Base-by-base conservation (phyloP, 306 rosid genomes). In the Quercus alba region DNA sequence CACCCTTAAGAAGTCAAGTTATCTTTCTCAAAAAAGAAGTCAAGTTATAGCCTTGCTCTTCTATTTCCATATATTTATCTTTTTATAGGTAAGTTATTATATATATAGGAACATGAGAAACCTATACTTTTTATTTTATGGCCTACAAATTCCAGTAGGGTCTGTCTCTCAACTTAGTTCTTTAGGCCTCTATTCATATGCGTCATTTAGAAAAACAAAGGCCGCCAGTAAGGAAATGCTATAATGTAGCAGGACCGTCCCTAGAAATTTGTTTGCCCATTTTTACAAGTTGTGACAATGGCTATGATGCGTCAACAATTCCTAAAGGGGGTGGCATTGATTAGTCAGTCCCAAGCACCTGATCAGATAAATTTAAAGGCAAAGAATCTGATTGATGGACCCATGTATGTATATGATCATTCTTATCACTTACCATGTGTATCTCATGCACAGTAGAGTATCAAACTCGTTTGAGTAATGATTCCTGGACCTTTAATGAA, bases 281-380 rank as follows among this genome's bases (percentile, higher is more conserved):
- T 57, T 70, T 23, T 18, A 62, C 78, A 59, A 61, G 78, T 21
- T 59, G 74, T 69, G 71, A 46, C 71, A 59, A 63, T 75, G 72
- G 20, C 73, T 70, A 79, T 84, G 86, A 84, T 76, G 76, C 49
- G 59, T 72, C 84, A 66, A 72, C 73, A 69, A 58, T 58, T 49
- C 4, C 46, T 7, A 2, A 38, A 55, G 49, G 28, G 80, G 26
- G 57, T 70, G 56, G 84, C 77, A 59, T 87, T 83, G 87, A 84
- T 87, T 78, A 81, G 84, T 88, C 90, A 82, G 69, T 85, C 88
- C 67, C 49, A 75, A 77, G 70, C 85, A 85, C 87, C 84, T 84
- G 83, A 81, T 76, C 84, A 78, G 63, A 83, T 86, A 76, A 81
- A 80, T 74, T 74, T 31, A 71, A 80, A 21, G 76, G 59, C 55